Conservation (phyloP, 306 rosid genomes). For the Begonia peltatifolia region DNA sequence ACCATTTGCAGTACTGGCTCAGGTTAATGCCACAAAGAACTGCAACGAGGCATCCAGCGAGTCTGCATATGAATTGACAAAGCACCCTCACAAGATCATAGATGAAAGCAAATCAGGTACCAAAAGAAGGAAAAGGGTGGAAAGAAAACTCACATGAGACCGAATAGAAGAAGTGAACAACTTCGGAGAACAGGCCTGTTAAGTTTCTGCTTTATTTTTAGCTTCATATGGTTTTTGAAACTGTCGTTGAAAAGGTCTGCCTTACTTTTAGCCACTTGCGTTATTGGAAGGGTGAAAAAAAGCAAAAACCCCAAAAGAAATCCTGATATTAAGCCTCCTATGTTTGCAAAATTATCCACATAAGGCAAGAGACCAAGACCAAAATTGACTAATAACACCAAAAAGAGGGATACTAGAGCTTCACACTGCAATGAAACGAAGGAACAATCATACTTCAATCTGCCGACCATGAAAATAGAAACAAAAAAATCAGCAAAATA, state of each 20-base stretch:
- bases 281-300: slow-evolving; percentile 33
- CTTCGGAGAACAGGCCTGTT: slow-evolving; percentile 50
- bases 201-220: slow-evolving; percentile 43
- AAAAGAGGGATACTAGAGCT: slow-evolving; percentile 36
- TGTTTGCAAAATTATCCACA: slow-evolving; percentile 59
- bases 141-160: slow-evolving; percentile 43
- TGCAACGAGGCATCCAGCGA: slow-evolving; percentile 60
- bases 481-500: neutral
- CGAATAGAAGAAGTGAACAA: slow-evolving; percentile 45
- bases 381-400: slow-evolving; percentile 44
- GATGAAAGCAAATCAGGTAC: slow-evolving; percentile 1
- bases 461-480: slow-evolving; percentile 9
- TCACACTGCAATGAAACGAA: slow-evolving; percentile 37
- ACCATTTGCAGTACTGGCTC: slow-evolving; percentile 70
- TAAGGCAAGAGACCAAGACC: slow-evolving; percentile 70
- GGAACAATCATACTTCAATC: slow-evolving; percentile 10
- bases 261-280: slow-evolving; percentile 32
- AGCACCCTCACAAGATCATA: slow-evolving; percentile 19
- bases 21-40: slow-evolving; percentile 50
- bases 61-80: slow-evolving; percentile 34
- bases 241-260: slow-evolving; percentile 32
- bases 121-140: slow-evolving; percentile 3
- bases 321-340: slow-evolving; percentile 78
- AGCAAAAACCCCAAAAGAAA: slow-evolving; percentile 67
- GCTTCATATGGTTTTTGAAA: slow-evolving; percentile 29